These are phyloP conservation scores for Ceratobasidium sp. DNA, from an alignment of 1,284 basidiomycete genomes.

Conservation along the genomic window DNA sequence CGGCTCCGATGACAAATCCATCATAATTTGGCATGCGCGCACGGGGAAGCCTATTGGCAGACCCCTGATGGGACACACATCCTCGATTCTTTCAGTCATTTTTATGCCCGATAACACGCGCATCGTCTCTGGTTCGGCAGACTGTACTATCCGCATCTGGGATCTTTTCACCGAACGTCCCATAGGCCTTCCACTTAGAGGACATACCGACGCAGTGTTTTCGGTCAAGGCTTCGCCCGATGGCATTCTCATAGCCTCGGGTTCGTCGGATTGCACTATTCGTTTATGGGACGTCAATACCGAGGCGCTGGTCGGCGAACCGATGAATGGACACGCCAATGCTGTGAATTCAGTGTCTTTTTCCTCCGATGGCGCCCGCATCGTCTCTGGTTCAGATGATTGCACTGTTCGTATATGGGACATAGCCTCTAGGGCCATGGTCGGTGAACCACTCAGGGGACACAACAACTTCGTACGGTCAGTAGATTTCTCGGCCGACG, in stretches of 20 bases:
- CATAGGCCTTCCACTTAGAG: neutral
- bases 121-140: conserved; percentile 24
- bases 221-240: conserved; percentile 20
- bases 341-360: neutral
- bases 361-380: conserved; percentile 13
- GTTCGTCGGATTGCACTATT: conserved; percentile 3
- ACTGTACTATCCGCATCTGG: conserved; percentile 10
- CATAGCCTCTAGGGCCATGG: neutral
- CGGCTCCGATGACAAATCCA: conserved; percentile 1
- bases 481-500: neutral
- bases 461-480: neutral
- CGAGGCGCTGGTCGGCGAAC: neutral
- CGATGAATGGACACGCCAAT: neutral
- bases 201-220: neutral
- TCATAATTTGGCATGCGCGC: conserved; percentile 14
- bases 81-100: neutral
- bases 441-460: neutral
- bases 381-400: conserved; percentile 17
- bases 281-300: conserved; percentile 14
- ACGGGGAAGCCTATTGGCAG: neutral
- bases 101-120: conserved; percentile 1
- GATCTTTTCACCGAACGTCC: neutral
- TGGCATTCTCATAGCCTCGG: conserved; percentile 16
- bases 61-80: neutral
- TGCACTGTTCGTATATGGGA: conserved; percentile 11